Evolutionary conservation across 805 yeast species (phyloP).

Genomic region (Sugiyamaella qingdaonensis): DNA sequence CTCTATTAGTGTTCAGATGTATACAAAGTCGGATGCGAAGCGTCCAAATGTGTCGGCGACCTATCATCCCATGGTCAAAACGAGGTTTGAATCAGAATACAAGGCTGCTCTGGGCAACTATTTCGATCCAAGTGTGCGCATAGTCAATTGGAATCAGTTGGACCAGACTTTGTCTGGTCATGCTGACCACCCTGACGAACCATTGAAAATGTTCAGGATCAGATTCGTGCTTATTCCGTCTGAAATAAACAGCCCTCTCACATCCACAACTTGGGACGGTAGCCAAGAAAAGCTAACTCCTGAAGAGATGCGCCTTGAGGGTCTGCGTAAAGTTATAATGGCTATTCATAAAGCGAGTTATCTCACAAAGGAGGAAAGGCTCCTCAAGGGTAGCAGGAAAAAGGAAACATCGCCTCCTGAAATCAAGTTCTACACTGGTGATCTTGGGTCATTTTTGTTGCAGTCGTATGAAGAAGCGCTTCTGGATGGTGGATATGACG

Average conservation of each 20-base stretch:
- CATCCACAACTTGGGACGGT: slow-evolving; percentile 32
- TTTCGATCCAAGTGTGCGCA: slow-evolving; percentile 38
- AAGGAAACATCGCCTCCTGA: slow-evolving; percentile 60
- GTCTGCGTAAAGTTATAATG: slow-evolving; percentile 61
- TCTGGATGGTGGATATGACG: slow-evolving; percentile 22
- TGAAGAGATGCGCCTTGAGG: slow-evolving; percentile 92
- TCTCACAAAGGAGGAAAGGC: slow-evolving; percentile 40
- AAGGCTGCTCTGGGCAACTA: slow-evolving; percentile 54
- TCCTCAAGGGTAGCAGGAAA: slow-evolving; percentile 30
- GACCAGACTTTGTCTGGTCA: slow-evolving; percentile 93
- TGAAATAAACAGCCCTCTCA: slow-evolving; percentile 55
- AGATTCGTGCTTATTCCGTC: slow-evolving; percentile 84
- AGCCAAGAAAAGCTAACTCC: slow-evolving; percentile 61
- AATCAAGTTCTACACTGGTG: slow-evolving; percentile 83
- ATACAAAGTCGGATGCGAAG: slow-evolving; percentile 37
- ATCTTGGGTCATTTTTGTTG: slow-evolving; percentile 59
- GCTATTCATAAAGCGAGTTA: slow-evolving; percentile 57
- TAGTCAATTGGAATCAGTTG: slow-evolving; percentile 81
- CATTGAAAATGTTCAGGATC: slow-evolving; percentile 48
- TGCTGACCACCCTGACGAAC: slow-evolving; percentile 49
- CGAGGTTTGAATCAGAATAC: slow-evolving; percentile 71
- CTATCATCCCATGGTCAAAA: slow-evolving; percentile 58
- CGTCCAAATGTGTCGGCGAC: slow-evolving; percentile 14
- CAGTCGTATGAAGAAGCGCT: slow-evolving; percentile 43
- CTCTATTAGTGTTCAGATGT: slow-evolving; percentile 73